These are phyloP conservation scores for Kurtzmaniella cleridarum DNA, from an alignment of 805 yeast genomes.

Conservation along the genomic window DNA sequence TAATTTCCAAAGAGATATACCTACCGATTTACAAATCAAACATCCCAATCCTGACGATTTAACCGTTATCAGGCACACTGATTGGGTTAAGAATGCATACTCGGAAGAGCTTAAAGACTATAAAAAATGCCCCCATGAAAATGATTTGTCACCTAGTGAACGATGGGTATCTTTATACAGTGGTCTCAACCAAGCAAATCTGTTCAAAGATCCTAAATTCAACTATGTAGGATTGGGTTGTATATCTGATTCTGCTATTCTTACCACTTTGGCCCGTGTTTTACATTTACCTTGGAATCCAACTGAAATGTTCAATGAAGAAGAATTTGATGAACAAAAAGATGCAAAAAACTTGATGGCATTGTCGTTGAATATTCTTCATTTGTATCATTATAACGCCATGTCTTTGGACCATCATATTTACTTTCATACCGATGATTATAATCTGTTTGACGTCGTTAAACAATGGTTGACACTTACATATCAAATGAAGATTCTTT, in stretches of 20 bases:
- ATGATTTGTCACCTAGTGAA: conserved; percentile 22
- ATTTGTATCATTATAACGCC: conserved; percentile 37
- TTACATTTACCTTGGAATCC: conserved; percentile 41
- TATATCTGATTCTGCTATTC: conserved; percentile 32
- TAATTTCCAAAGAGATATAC: conserved; percentile 9
- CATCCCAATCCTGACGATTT: conserved; percentile 22
- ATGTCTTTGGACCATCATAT: conserved; percentile 43
- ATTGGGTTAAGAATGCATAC: conserved; percentile 32
- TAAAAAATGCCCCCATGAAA: conserved; percentile 31
- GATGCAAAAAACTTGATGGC: conserved; percentile 26
- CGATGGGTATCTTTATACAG: conserved; percentile 39
- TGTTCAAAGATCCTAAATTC: conserved; percentile 19
- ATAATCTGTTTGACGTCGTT: conserved; percentile 21
- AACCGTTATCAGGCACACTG: conserved; percentile 28
- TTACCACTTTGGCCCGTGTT: conserved; percentile 37
- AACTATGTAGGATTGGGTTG: conserved; percentile 34
- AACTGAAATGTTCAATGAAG: conserved; percentile 22
- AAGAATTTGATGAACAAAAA: conserved; percentile 25
- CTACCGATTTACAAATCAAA: conserved; percentile 16
- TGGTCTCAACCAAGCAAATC: conserved; percentile 22
- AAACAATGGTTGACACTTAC: conserved; percentile 33
- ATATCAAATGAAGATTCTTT: conserved; percentile 30
- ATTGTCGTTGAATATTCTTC: conserved; percentile 27
- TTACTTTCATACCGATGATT: conserved; percentile 30
- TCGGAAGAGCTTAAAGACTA: conserved; percentile 30